phyloP scores from a whole-genome alignment of 2,329 filamentous ascomycete genomes.

The Pochonia chlamydosporia region DNA sequence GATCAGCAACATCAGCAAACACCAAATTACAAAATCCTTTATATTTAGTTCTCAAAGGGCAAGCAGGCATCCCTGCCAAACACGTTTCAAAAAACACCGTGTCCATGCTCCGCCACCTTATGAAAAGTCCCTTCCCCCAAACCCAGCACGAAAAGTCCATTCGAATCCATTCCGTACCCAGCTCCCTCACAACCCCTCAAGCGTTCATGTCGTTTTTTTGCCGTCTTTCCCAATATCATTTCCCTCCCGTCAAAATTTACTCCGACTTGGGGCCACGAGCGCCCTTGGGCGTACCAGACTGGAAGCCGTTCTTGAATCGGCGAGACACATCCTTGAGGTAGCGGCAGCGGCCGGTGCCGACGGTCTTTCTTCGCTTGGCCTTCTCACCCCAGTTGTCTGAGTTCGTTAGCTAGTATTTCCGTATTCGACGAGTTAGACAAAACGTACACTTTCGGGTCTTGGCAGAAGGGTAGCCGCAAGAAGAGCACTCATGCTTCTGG shows the following conservation, averaged over 20 bases:
- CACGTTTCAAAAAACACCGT: constrained; percentile 27
- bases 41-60: constrained; percentile 4
- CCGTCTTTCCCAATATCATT: not conserved
- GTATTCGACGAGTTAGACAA: constrained; percentile 2
- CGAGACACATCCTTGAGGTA: constrained; percentile 89
- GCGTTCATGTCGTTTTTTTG: not conserved
- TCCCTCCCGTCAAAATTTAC: constrained; percentile 4
- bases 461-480: constrained; percentile 94
- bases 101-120: constrained; percentile 25
- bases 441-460: constrained; percentile 98
- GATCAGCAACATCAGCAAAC: too few species aligned
- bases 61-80: constrained; percentile 13
- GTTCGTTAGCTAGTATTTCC: not conserved
- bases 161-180: not conserved
- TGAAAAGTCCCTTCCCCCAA: constrained; percentile 9
- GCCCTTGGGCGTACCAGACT: constrained; percentile 79
- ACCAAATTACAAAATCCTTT: constrained; percentile 19
- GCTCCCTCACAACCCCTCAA: not conserved
- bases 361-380: constrained; percentile 99
- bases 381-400: constrained; percentile 99
- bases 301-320: constrained; percentile 97
- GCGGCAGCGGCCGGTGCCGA: constrained; percentile 91
- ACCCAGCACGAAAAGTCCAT: constrained; percentile 2
- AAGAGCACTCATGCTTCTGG: constrained; percentile 97
- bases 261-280: constrained; percentile 42